Percentiles rank a stretch among this genome's conserved stretches.
Evolutionary conservation across 1,139 yeast species (phyloP).

Genomic region (Pneumocystis canis): DNA sequence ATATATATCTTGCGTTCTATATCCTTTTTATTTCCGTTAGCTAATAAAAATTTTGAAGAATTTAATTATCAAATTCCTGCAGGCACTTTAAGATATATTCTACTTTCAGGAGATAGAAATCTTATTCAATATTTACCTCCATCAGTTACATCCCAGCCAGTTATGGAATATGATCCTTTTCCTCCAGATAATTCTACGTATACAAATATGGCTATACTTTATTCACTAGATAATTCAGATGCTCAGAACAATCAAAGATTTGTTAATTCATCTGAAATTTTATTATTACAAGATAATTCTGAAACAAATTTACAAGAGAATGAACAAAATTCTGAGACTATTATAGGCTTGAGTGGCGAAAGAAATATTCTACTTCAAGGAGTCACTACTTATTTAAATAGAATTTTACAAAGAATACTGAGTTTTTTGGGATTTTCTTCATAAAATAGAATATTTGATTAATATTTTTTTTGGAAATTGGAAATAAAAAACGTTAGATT

Average conservation of each 20-base stretch:
- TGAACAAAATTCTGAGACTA: neutral
- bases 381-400: neutral
- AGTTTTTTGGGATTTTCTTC: neutral
- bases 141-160: conserved; percentile 3
- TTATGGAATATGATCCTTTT: conserved; percentile 10
- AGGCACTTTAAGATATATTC: conserved; percentile 19
- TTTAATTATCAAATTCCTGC: conserved; percentile 15
- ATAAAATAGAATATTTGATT: neutral
- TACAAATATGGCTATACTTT: neutral
- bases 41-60: conserved; percentile 9
- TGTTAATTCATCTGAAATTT: neutral
- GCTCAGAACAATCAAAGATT: neutral
- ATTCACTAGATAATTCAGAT: neutral
- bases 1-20: conserved; percentile 15
- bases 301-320: neutral
- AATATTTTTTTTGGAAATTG: neutral
- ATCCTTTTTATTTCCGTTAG: conserved; percentile 10
- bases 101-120: conserved; percentile 17
- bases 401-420: neutral
- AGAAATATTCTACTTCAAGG: neutral
- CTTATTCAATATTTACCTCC: conserved; percentile 8
- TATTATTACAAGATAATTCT: neutral
- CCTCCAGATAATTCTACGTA: conserved; percentile 10
- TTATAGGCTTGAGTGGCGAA: neutral
- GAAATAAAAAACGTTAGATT: neutral